These are phyloP conservation scores for Capsella bursapastoris DNA, from an alignment of 345 rosid genomes.

Conservation along the genomic window DNA sequence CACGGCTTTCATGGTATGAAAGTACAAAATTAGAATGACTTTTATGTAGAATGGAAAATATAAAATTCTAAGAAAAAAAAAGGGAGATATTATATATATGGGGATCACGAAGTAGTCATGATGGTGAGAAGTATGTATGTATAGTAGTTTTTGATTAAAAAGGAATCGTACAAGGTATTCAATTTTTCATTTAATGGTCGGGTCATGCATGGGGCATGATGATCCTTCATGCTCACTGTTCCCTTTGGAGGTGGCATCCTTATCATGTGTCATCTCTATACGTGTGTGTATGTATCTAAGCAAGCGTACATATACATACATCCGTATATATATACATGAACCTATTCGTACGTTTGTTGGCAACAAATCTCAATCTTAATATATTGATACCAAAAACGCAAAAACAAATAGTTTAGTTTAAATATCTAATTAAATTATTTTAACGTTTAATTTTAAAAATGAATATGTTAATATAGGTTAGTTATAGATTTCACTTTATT, in stretches of 20 bases:
- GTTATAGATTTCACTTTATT: too few species aligned
- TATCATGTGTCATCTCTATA: constrained; percentile 24
- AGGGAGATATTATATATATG: too few species aligned
- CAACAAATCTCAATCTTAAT: not conserved
- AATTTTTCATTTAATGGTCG: constrained; percentile 30
- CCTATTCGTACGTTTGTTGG: constrained; percentile 2
- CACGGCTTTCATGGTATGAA: not conserved
- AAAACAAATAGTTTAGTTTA: too few species aligned
- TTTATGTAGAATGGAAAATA: not conserved
- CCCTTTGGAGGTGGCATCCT: constrained; percentile 43
- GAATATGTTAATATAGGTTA: too few species aligned
- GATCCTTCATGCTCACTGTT: constrained; percentile 36
- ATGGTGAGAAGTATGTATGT: constrained; percentile 16
- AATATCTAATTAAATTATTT: too few species aligned
- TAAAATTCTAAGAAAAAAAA: not conserved
- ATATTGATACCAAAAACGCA: too few species aligned
- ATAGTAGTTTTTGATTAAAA: not conserved
- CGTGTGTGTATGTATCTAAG: constrained; percentile 26
- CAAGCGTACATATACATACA: not conserved
- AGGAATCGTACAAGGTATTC: constrained; percentile 37
- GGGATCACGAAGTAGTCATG: constrained; percentile 39
- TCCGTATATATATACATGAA: constrained; percentile 13
- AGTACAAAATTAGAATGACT: not conserved
- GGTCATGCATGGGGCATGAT: constrained; percentile 43
- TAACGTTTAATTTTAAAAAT: too few species aligned